Percentiles rank a stretch among this genome's conserved stretches.
Conservation (phyloP, 1,284 basidiomycete genomes). For the Rhodotorula sp. region DNA sequence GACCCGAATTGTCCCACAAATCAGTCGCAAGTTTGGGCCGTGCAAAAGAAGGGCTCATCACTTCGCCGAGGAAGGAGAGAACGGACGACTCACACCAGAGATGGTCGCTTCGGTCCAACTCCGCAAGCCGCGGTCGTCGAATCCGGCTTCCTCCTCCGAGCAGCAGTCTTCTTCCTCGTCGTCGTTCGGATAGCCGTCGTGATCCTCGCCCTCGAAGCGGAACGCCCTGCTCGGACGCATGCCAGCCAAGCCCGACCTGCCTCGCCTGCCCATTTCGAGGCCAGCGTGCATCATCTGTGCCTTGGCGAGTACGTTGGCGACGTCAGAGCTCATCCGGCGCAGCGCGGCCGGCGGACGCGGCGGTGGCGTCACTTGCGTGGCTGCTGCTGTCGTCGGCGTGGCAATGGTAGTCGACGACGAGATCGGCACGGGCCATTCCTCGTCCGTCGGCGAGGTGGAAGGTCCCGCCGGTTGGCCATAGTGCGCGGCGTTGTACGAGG, state of each 20-base stretch:
- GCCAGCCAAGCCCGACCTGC: not conserved
- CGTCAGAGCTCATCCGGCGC: constrained; percentile 12
- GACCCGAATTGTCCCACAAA: not conserved
- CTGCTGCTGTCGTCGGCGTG: not conserved
- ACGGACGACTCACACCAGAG: constrained; percentile 14
- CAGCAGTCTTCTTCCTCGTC: not conserved
- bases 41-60: not conserved
- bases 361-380: not conserved
- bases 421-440: constrained; percentile 11
- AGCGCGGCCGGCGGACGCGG: not conserved
- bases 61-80: too few species aligned
- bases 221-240: not conserved
- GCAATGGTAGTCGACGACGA: not conserved
- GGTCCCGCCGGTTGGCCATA: not conserved
- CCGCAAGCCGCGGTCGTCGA: constrained; percentile 17
- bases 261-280: not conserved
- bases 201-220: not conserved
- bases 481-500: not conserved
- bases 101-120: constrained; percentile 33
- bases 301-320: constrained; percentile 11
- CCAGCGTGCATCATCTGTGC: not conserved
- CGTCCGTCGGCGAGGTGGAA: not conserved
- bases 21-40: not conserved
- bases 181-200: not conserved
- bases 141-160: not conserved